A percentile compares a stretch with the other conserved stretches of the same genome.
Evolutionary conservation across 2,329 filamentous ascomycete species (phyloP).

Genomic region (Trichoderma citrinoviride): DNA sequence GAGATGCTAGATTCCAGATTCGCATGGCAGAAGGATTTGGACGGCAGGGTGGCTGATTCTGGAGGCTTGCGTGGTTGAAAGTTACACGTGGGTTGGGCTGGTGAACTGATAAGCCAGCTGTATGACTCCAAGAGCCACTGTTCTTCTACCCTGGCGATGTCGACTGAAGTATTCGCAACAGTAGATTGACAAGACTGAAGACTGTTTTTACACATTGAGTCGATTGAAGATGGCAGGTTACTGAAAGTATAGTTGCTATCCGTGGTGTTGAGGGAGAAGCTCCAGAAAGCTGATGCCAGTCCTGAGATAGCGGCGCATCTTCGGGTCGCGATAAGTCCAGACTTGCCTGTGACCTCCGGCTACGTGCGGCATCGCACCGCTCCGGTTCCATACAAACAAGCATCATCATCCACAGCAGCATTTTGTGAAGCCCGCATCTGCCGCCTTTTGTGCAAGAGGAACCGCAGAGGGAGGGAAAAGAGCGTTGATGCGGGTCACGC

Average conservation of each 20-base stretch:
- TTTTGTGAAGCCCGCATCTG: background rate
- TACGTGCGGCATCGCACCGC: conserved; percentile 6
- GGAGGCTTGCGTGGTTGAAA: background rate
- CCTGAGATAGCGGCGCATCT: conserved; percentile 7
- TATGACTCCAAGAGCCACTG: background rate
- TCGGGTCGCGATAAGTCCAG: conserved; percentile 3
- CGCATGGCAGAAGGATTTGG: background rate
- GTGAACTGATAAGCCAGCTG: background rate
- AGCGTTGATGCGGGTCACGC: background rate
- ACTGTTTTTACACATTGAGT: too few species aligned
- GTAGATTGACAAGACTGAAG: too few species aligned
- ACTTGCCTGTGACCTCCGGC: background rate
- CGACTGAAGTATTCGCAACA: background rate
- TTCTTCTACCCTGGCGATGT: background rate
- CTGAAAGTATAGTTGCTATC: too few species aligned
- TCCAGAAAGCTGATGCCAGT: too few species aligned
- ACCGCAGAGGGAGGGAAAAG: background rate
- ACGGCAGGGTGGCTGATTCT: background rate
- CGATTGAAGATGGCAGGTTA: too few species aligned
- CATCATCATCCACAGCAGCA: background rate
- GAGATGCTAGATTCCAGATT: background rate
- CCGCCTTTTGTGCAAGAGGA: background rate
- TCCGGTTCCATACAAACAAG: background rate
- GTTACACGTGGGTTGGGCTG: conserved; percentile 9
- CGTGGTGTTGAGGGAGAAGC: too few species aligned